phyloP scores from a whole-genome alignment of 169 alveolate species.

The Babesia ovata region DNA sequence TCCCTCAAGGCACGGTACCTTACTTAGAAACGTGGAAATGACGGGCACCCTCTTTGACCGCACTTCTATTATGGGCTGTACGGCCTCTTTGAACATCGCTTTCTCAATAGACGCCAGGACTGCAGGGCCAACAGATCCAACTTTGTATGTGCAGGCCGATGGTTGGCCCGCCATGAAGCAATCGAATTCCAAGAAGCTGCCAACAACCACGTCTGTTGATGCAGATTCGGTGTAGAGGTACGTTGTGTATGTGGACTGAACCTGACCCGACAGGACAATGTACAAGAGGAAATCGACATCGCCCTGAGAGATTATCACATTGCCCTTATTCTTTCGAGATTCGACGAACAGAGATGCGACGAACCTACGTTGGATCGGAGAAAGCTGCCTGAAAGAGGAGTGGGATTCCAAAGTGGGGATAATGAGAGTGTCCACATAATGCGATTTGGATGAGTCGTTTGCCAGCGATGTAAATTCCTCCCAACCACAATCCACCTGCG shows the following conservation, averaged over 20 bases:
- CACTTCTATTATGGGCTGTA: slow-evolving; percentile 37
- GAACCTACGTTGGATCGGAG: slow-evolving; percentile 1
- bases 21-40: slow-evolving; percentile 23
- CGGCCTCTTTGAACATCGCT: slow-evolving; percentile 17
- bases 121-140: background rate
- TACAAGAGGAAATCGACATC: slow-evolving; percentile 10
- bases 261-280: slow-evolving; percentile 9
- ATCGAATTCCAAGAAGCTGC: slow-evolving; percentile 33
- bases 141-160: slow-evolving; percentile 20
- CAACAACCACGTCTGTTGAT: slow-evolving; percentile 9
- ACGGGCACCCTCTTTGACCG: slow-evolving; percentile 48
- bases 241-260: slow-evolving; percentile 14
- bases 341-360: slow-evolving; percentile 18
- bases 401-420: slow-evolving; percentile 3
- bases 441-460: background rate
- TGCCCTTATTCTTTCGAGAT: background rate
- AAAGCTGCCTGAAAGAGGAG: slow-evolving; percentile 1
- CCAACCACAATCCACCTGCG: slow-evolving; percentile 18
- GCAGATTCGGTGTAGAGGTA: slow-evolving; percentile 18
- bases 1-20: slow-evolving; percentile 35
- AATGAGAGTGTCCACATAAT: background rate
- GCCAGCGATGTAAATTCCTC: slow-evolving; percentile 19
- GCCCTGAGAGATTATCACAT: slow-evolving; percentile 8
- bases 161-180: slow-evolving; percentile 5
- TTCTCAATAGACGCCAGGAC: background rate